A percentile compares a stretch with the other conserved stretches of the same genome.
Conservation (phyloP, 1,284 basidiomycete genomes). For the Ganoderma multipileum region DNA sequence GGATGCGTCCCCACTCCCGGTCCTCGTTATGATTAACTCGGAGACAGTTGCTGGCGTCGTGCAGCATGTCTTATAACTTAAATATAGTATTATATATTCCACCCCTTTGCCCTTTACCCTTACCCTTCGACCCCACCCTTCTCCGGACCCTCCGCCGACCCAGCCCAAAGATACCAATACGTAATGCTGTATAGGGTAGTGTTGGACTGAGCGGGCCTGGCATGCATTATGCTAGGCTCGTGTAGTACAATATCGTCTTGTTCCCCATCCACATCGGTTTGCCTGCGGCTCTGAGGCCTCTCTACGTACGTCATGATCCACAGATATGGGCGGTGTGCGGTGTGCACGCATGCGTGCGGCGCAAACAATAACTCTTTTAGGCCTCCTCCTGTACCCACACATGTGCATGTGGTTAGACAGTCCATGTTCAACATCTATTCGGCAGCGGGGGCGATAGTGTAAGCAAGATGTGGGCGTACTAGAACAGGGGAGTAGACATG, state of each 20-base stretch:
- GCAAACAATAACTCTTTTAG: not conserved
- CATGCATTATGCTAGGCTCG: not conserved
- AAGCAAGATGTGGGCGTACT: slow-evolving; percentile 25
- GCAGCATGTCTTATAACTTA: slow-evolving; percentile 12
- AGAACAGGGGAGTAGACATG: slow-evolving; percentile 22
- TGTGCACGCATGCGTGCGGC: not conserved
- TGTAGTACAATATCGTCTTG: slow-evolving; percentile 22
- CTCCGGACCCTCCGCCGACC: slow-evolving; percentile 5
- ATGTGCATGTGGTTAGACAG: not conserved
- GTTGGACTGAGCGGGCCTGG: not conserved
- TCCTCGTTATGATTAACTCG: not conserved
- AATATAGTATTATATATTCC: slow-evolving; percentile 4
- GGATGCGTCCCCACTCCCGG: not conserved
- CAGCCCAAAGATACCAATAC: slow-evolving; percentile 11
- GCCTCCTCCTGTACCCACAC: not conserved
- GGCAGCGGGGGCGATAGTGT: slow-evolving; percentile 19
- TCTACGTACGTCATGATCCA: not conserved
- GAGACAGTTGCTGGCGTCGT: not conserved
- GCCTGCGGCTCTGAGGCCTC: not conserved
- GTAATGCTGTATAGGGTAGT: slow-evolving; percentile 13
- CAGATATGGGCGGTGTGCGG: not conserved
- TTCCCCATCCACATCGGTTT: slow-evolving; percentile 9
- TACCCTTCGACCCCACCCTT: no score
- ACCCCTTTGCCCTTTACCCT: not conserved
- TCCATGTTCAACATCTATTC: slow-evolving; percentile 4